Percentiles rank a stretch among this genome's conserved stretches.
phyloP scores from a whole-genome alignment of 495 filamentous ascomycete species.

The Penicillium flavigenum region DNA sequence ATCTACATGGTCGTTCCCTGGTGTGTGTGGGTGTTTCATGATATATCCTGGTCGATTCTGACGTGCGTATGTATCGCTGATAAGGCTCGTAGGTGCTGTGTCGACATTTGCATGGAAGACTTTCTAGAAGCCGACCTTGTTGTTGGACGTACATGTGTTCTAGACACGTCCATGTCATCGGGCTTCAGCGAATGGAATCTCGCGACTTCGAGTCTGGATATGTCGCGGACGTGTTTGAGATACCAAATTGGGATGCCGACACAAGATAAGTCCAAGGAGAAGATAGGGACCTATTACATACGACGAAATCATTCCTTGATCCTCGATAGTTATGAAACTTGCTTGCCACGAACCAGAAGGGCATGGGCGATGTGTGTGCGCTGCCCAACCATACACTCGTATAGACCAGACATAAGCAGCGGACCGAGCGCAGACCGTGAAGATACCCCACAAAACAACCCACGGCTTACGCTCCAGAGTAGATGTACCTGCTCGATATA shows the following conservation, averaged over 20 bases:
- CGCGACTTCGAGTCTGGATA: background rate
- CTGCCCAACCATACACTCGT: background rate
- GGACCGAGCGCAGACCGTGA: slow-evolving; percentile 1
- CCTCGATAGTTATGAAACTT: background rate
- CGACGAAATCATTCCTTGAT: background rate
- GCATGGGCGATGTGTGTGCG: slow-evolving; percentile 2
- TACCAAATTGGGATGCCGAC: background rate
- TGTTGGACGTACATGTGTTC: background rate
- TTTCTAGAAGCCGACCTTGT: background rate
- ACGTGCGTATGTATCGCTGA: background rate
- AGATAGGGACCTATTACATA: background rate
- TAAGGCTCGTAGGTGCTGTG: background rate
- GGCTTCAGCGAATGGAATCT: background rate
- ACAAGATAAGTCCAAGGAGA: background rate
- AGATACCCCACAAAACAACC: slow-evolving; percentile 1
- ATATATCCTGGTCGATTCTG: slow-evolving; percentile 8
- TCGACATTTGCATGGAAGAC: background rate
- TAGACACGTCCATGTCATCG: background rate
- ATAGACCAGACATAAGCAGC: slow-evolving; percentile 1
- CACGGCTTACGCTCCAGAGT: background rate
- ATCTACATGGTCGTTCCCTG: slow-evolving; percentile 1
- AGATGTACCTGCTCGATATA: background rate
- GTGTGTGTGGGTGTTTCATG: background rate
- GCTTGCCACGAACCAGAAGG: background rate
- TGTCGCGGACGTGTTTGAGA: background rate